Base-by-base conservation (phyloP, 139 green algal species). In the Asterochloris erici region DNA sequence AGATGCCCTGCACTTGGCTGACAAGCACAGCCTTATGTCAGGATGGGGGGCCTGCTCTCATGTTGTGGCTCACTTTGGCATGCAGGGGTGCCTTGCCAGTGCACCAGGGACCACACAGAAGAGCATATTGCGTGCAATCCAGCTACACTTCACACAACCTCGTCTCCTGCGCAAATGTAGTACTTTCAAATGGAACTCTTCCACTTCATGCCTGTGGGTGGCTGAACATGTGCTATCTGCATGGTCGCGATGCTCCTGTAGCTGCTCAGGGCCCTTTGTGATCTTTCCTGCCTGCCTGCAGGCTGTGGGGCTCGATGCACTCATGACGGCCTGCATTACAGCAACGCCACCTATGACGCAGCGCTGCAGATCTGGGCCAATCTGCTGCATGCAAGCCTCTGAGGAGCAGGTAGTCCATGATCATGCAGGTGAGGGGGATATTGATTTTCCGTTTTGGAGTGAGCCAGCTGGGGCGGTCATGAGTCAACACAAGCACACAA, bases 241-340 rank as follows among this genome's bases (percentile, higher is more conserved):
- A 71, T 28, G 54, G 14, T 9, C 68, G 69, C 11, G 54, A 29
- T 12, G 27, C 11, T 81, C 0, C 10, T 54, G 23, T 24, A 19
- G 10, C 16, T 16, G 16, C 29, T 76, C 74, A 64, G 63, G 61
- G 26, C 28, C 13, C 63, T n/a, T 17, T 76, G 21, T 21, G 15
- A 60, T 24, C 21, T n/a, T n/a, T n/a, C n/a, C n/a, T n/a, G n/a
- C n/a, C n/a, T 71, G 26, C 12, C 29, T 62, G 66, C 82, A 85
- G 82, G 82, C 9, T 85, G 82, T 73, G 82, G 82, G 21, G 38
- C 82, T 11, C 60, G n/a, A 19, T 85, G 82, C 66, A 82, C 82
- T 60, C 82, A 85, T 71, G 82, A 85, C 38, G 82, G 82, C 28
- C 54, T 83, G 24, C 83, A 83, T 64, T 86, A 86, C 69, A 75